phyloP scores from a whole-genome alignment of 2,329 filamentous ascomycete genomes.

The Lasiodiplodia theobromae region DNA sequence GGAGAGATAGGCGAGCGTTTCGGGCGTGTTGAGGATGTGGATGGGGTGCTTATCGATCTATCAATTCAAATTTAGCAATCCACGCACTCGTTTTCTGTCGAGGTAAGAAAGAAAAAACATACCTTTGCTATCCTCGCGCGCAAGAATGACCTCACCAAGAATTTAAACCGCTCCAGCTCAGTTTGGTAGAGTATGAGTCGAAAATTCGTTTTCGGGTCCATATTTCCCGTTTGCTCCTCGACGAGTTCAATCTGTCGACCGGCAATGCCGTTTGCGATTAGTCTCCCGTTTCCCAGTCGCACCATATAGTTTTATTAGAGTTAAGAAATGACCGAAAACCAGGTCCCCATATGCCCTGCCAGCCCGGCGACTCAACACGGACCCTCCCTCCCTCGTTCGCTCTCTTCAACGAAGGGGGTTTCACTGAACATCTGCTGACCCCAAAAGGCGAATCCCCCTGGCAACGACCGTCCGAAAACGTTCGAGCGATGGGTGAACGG shows the following conservation, averaged over 20 bases:
- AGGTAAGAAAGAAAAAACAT: background rate
- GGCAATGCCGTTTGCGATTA: slow-evolving; percentile 9
- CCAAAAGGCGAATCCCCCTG: background rate
- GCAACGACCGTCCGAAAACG: background rate
- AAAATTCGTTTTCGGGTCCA: slow-evolving; percentile 92
- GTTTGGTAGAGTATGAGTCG: slow-evolving; percentile 94
- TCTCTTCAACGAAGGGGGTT: background rate
- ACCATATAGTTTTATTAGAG: background rate
- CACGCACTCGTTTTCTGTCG: no score
- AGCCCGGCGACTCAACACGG: background rate
- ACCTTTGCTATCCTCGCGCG: slow-evolving; percentile 89
- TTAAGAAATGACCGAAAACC: background rate
- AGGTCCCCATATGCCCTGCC: background rate
- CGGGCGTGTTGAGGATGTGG: slow-evolving; percentile 41
- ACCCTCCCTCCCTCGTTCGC: background rate
- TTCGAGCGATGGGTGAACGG: background rate
- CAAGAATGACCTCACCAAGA: slow-evolving; percentile 82
- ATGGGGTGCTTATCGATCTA: slow-evolving; percentile 80
- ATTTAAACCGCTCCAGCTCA: slow-evolving; percentile 93
- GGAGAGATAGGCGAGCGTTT: slow-evolving; percentile 65
- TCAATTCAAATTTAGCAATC: background rate
- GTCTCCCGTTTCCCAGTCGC: slow-evolving; percentile 6
- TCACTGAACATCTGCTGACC: background rate
- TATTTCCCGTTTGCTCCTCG: slow-evolving; percentile 74
- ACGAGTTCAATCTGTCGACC: slow-evolving; percentile 54